Conservation (phyloP, 371 early-diverging fungal species). For the Zopfochytrium polystomum region DNA sequence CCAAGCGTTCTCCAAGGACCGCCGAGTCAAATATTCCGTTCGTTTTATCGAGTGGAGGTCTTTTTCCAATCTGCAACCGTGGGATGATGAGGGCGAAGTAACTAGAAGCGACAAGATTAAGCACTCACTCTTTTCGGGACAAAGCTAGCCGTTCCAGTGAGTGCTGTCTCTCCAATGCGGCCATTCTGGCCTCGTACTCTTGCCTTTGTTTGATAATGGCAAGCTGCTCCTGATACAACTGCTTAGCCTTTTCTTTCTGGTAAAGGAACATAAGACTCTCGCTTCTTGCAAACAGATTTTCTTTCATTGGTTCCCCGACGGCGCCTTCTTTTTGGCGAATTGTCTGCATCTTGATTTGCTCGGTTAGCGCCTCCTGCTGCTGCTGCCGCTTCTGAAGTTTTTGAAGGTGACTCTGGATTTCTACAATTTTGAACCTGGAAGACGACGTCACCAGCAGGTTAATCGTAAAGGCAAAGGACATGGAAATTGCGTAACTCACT, state of each 20-base stretch:
- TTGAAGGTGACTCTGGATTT: slow-evolving; percentile 36
- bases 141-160: slow-evolving; percentile 29
- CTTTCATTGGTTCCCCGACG: slow-evolving; percentile 16
- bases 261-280: slow-evolving; percentile 44
- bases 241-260: slow-evolving; percentile 45
- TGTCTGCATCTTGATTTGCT: slow-evolving; percentile 33
- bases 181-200: slow-evolving; percentile 34
- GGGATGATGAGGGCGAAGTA: not conserved
- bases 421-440: slow-evolving; percentile 33
- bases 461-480: not conserved
- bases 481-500: slow-evolving; percentile 9
- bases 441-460: not conserved
- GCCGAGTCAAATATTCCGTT: slow-evolving; percentile 27
- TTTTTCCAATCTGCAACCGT: slow-evolving; percentile 34
- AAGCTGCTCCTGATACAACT: slow-evolving; percentile 47
- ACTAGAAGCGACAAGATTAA: too few relatives aligned
- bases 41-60: slow-evolving; percentile 36
- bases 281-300: slow-evolving; percentile 41
- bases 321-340: slow-evolving; percentile 5
- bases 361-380: slow-evolving; percentile 33
- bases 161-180: slow-evolving; percentile 35
- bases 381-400: slow-evolving; percentile 29
- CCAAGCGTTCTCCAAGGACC: slow-evolving; percentile 40
- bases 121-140: slow-evolving; percentile 39
- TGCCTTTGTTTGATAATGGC: slow-evolving; percentile 39